A percentile compares a stretch with the other conserved stretches of the same genome.
phyloP scores from a whole-genome alignment of 352 stramenopile species.

The Globisporangium alternatum region DNA sequence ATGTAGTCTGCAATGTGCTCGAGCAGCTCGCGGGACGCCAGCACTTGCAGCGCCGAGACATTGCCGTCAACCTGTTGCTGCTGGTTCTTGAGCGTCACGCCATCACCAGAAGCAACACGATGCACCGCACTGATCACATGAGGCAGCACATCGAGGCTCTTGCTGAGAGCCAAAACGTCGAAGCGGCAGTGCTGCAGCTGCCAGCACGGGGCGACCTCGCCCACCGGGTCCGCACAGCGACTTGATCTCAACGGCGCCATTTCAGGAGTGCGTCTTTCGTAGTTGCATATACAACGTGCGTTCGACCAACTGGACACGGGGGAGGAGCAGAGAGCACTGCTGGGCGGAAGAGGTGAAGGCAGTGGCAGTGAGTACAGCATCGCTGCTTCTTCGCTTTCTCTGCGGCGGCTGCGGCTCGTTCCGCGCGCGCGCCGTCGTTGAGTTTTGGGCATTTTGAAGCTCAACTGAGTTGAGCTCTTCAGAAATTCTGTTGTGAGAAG shows the following conservation, averaged over 20 bases:
- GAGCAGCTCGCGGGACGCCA: background rate
- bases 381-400: background rate
- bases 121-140: too few species aligned
- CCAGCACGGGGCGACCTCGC: background rate
- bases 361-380: background rate
- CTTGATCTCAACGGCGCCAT: slow-evolving; percentile 9
- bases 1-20: slow-evolving; percentile 7
- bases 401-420: background rate
- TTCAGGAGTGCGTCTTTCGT: background rate
- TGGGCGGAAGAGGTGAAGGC: background rate
- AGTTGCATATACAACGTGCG: background rate
- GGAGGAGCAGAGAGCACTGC: background rate
- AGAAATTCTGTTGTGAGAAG: too few species aligned
- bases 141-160: background rate
- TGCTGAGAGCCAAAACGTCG: background rate
- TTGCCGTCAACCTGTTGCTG: background rate
- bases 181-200: background rate
- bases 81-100: background rate
- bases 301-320: background rate
- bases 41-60: background rate
- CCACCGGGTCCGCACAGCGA: background rate
- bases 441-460: too few species aligned
- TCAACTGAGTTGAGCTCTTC: too few species aligned
- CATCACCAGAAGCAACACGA: background rate
- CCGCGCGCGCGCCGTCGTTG: background rate